Conservation (phyloP, 768 basidiomycete species). For the Tubosaeta sp. region DNA sequence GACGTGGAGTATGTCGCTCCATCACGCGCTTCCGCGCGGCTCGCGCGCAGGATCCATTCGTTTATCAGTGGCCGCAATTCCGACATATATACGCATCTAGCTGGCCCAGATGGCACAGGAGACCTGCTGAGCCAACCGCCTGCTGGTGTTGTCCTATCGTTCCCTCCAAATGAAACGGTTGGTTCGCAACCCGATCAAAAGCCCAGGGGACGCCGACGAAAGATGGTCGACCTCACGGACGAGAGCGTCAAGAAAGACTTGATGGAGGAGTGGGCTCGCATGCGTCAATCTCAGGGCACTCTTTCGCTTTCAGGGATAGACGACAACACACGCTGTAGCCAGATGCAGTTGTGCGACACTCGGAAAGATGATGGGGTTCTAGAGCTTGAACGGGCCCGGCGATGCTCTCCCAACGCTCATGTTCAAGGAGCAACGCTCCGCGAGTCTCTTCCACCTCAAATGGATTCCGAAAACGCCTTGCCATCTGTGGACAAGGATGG, state of each 20-base stretch:
- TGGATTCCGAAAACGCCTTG: neutral
- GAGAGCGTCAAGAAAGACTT: constrained; percentile 19
- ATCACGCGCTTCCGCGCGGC: constrained; percentile 19
- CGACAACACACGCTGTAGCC: neutral
- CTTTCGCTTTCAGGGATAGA: constrained; percentile 12
- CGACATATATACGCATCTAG: constrained; percentile 29
- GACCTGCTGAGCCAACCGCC: constrained; percentile 8
- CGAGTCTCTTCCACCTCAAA: neutral
- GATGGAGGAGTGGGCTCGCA: constrained; percentile 29
- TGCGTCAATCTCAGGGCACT: constrained; percentile 27
- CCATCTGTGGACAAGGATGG: neutral
- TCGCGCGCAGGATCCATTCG: constrained; percentile 17
- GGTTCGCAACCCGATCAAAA: constrained; percentile 6
- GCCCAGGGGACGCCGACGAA: constrained; percentile 15
- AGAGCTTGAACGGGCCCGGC: neutral
- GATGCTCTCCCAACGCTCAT: neutral
- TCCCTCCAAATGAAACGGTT: neutral
- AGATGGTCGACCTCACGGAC: constrained; percentile 14
- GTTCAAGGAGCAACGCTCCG: neutral
- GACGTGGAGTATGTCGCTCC: constrained; percentile 3
- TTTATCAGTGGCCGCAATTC: constrained; percentile 10
- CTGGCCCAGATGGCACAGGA: constrained; percentile 15
- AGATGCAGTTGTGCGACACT: neutral
- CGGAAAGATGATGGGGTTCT: neutral
- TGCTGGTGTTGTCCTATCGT: neutral